These are phyloP conservation scores for Balakata baccata DNA, from an alignment of 345 rosid species.

Conservation along the genomic window DNA sequence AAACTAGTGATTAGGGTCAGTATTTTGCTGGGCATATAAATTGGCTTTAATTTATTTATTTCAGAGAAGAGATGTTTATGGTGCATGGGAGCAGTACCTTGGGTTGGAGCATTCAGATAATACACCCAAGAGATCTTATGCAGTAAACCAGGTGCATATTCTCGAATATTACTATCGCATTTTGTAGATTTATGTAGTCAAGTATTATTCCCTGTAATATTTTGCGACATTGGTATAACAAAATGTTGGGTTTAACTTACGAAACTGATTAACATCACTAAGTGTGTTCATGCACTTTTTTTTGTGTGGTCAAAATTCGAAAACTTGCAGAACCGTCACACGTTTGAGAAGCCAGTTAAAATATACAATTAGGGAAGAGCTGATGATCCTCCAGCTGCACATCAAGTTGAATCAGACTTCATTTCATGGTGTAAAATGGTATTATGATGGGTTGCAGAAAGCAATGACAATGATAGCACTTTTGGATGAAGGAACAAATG, in stretches of 20 bases:
- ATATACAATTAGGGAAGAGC: conserved; percentile 50
- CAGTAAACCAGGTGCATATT: conserved; percentile 65
- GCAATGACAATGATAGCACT: background rate
- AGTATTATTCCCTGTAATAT: too few species aligned
- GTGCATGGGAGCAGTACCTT: conserved; percentile 96
- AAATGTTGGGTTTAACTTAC: too few species aligned
- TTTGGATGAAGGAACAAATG: conserved; percentile 12
- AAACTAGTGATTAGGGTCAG: too few species aligned
- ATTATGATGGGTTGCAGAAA: conserved; percentile 2
- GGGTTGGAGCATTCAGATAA: conserved; percentile 92
- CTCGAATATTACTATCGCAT: background rate
- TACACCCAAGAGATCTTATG: conserved; percentile 66
- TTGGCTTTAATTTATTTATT: background rate
- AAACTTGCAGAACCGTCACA: conserved; percentile 53
- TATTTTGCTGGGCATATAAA: background rate
- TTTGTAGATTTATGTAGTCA: too few species aligned
- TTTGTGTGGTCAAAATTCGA: background rate
- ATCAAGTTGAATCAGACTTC: conserved; percentile 12
- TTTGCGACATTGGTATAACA: too few species aligned
- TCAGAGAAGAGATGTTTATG: conserved; percentile 85
- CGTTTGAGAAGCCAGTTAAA: conserved; percentile 55
- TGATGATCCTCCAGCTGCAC: conserved; percentile 20
- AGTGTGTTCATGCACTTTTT: background rate
- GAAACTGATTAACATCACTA: too few species aligned
- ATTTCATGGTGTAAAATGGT: conserved; percentile 14